Conservation (phyloP, 148 eudicot species). For the Amaranthus palmeri region DNA sequence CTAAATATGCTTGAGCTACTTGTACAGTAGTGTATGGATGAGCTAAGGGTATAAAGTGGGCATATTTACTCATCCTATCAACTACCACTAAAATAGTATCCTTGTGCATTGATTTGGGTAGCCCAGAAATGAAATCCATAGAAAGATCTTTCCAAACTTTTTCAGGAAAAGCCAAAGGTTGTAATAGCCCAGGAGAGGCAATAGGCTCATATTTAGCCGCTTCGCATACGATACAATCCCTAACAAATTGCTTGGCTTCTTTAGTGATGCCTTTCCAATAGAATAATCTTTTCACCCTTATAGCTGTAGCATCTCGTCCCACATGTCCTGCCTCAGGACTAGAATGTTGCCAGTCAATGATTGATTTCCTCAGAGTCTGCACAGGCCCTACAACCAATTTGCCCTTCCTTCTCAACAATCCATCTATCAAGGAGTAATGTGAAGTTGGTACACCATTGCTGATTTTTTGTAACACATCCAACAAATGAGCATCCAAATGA, state of each 20-base stretch:
- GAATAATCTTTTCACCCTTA: not conserved
- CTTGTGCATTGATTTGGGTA: not conserved
- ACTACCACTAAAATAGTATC: not conserved
- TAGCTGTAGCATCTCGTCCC: too few relatives aligned
- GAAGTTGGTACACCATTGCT: too few relatives aligned
- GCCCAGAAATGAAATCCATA: conserved; percentile 13
- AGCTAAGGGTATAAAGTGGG: not conserved
- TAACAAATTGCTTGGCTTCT: not conserved
- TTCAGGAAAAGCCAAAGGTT: not conserved
- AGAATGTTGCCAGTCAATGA: too few relatives aligned
- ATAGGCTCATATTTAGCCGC: conserved; percentile 3
- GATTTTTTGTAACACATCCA: too few relatives aligned
- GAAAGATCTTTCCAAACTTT: not conserved
- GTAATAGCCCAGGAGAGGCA: not conserved
- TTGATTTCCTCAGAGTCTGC: not conserved
- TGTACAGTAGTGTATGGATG: too few relatives aligned
- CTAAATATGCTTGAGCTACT: too few relatives aligned
- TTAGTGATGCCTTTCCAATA: not conserved
- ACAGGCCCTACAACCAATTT: too few relatives aligned
- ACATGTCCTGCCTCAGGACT: too few relatives aligned
- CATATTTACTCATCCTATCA: not conserved
- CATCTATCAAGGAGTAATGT: too few relatives aligned
- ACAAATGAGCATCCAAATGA: too few relatives aligned
- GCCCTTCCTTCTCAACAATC: too few relatives aligned
- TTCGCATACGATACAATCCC: too few relatives aligned